Conservation (phyloP, 2,329 filamentous ascomycete genomes). For the Microascus cirrosus region DNA sequence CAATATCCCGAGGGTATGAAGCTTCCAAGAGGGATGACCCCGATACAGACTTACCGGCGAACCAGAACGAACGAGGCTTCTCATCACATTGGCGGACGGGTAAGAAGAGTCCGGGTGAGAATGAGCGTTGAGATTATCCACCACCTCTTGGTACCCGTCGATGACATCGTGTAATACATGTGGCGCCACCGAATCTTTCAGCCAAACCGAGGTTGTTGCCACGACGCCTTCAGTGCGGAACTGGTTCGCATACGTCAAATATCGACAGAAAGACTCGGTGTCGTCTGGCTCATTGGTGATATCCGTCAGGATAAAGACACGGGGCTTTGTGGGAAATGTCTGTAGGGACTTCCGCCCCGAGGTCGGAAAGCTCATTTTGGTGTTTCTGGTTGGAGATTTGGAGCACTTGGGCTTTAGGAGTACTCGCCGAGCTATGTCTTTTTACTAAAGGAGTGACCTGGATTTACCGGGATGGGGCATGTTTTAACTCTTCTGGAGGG, state of each 20-base stretch:
- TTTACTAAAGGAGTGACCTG: too few relatives aligned
- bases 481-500: too few relatives aligned
- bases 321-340: conserved; percentile 13
- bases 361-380: too few relatives aligned
- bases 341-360: too few relatives aligned
- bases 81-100: conserved; percentile 22
- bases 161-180: conserved; percentile 30
- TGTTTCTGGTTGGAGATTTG: too few relatives aligned
- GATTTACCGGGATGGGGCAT: too few relatives aligned
- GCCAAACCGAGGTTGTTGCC: conserved; percentile 34
- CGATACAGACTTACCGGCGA: conserved; percentile 13
- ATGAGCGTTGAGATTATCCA: conserved; percentile 36
- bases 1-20: too few relatives aligned
- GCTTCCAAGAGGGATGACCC: too few relatives aligned
- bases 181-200: conserved; percentile 25
- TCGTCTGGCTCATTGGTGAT: conserved; percentile 36
- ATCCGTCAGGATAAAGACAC: conserved; percentile 28
- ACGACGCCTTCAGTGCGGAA: conserved; percentile 31
- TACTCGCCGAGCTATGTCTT: too few relatives aligned
- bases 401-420: too few relatives aligned
- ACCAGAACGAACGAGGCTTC: conserved; percentile 23
- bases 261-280: conserved; percentile 29
- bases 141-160: conserved; percentile 28
- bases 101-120: conserved; percentile 29
- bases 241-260: conserved; percentile 32